phyloP scores from a whole-genome alignment of 768 basidiomycete genomes.

The Lactifluus hygrophoroides region DNA sequence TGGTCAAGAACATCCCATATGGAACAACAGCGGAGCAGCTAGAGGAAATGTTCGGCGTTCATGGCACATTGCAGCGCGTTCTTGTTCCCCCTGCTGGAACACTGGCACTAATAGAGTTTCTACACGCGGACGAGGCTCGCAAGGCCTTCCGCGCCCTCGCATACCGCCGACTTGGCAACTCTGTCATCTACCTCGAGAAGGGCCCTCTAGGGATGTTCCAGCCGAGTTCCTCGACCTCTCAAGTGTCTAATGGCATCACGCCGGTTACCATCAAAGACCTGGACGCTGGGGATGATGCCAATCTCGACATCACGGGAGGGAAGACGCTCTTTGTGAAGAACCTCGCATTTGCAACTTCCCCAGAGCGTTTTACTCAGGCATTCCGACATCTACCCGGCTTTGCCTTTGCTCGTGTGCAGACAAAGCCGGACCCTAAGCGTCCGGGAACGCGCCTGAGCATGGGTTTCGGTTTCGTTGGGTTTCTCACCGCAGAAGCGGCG shows the following conservation, averaged over 20 bases:
- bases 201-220: constrained; percentile 81
- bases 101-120: constrained; percentile 85
- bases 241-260: constrained; percentile 9
- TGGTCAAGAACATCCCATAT: constrained; percentile 96
- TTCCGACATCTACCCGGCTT: constrained; percentile 74
- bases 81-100: constrained; percentile 89
- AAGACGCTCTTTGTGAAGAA: constrained; percentile 94
- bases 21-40: constrained; percentile 72
- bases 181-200: constrained; percentile 87
- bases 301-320: constrained; percentile 48
- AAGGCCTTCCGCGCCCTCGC: constrained; percentile 76
- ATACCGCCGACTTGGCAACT: constrained; percentile 83
- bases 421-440: constrained; percentile 78
- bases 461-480: constrained; percentile 96
- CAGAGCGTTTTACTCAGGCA: constrained; percentile 57
- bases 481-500: constrained; percentile 67
- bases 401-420: constrained; percentile 83
- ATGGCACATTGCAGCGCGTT: constrained; percentile 63
- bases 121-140: constrained; percentile 56
- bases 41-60: constrained; percentile 66
- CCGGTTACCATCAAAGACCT: constrained; percentile 29
- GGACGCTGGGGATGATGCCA: constrained; percentile 28
- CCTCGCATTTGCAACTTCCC: constrained; percentile 83
- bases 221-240: constrained; percentile 21
- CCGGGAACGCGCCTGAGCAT: constrained; percentile 63